Evolutionary conservation across 768 basidiomycete genomes (phyloP), one percentile per base, ranked within the genome.

Genomic region (Pleurotus tuber-regium): DNA sequence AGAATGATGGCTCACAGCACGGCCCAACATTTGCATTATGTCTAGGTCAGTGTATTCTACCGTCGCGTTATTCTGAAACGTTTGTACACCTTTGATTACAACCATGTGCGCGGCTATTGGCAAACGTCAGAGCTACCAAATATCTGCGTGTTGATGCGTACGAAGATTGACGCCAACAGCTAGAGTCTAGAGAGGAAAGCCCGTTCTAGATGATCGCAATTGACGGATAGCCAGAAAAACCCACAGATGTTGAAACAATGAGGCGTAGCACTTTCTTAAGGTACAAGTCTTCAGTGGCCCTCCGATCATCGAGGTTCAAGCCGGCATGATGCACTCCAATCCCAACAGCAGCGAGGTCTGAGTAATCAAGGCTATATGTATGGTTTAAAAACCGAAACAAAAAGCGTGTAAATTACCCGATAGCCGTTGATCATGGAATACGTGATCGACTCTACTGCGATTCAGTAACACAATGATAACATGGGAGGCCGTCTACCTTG

Each of bases 141-240:
- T n/a, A n/a, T n/a, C n/a, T n/a, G n/a, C n/a, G n/a, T n/a, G n/a
- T n/a, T n/a, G n/a, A n/a, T 16, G 71, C 84, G 57, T 61, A 92
- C 92, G 97, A 49, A 98, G 75, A 63, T 99, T 98, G 28, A 98
- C 92, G 1, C 97, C 96, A 31, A 98, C 93, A 0, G 97, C 95
- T 21, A 99, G 74, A 11, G 96, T 98, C 89, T 95, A 58, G 1
- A 4, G 23, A 18, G 9, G 7, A 8, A 24, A 24, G 18, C 23
- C 5, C 23, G 8, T 18, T 6, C 4, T 23, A 25, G 11, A 18
- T 53, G n/a, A 50, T 6, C 54, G 41, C 30, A 43, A 30, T 23
- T 61, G 14, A 59, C 33, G n/a, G 43, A 26, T 12, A 8, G 19
- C n/a, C n/a, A 44, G 36, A 33, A 21, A 5, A 40, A 66, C 85